Percentiles rank a stretch among this genome's conserved stretches.
Conservation (phyloP, 192 early-diverging fungal species). For the Backusella mclennaniae region DNA sequence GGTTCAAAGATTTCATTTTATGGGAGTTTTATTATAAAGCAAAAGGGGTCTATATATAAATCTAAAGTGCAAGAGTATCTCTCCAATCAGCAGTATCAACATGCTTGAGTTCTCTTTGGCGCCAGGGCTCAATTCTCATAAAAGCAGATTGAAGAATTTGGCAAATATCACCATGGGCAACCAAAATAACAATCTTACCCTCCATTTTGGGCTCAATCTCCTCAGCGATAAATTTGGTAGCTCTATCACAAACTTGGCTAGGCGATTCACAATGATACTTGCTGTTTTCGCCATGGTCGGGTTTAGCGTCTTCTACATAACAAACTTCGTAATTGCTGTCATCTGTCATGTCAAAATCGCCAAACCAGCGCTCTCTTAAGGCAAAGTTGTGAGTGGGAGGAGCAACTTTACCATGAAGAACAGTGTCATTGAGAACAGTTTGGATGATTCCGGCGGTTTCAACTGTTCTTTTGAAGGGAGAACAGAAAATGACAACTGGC, state of each 20-base stretch:
- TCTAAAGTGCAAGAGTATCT: background rate
- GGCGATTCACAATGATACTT: constrained; percentile 21
- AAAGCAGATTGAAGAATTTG: constrained; percentile 52
- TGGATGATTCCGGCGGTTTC: constrained; percentile 52
- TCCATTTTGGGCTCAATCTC: constrained; percentile 34
- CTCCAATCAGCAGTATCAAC: constrained; percentile 49
- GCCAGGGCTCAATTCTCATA: constrained; percentile 36
- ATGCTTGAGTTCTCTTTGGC: constrained; percentile 47
- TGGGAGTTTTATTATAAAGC: background rate
- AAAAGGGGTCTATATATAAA: background rate
- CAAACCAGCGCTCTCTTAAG: constrained; percentile 59
- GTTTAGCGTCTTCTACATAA: constrained; percentile 41
- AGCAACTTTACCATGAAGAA: constrained; percentile 5
- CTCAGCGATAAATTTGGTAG: constrained; percentile 24
- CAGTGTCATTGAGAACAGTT: constrained; percentile 13
- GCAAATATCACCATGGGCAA: constrained; percentile 52
- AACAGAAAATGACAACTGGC: constrained; percentile 42
- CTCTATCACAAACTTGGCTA: constrained; percentile 23
- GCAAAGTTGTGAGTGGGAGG: constrained; percentile 18
- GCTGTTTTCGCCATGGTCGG: constrained; percentile 23
- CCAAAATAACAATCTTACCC: constrained; percentile 37
- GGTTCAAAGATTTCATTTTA: background rate
- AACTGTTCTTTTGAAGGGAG: constrained; percentile 50
- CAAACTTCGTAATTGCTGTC: constrained; percentile 40
- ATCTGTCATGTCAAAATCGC: constrained; percentile 50